A percentile compares a stretch with the other conserved stretches of the same genome.
Evolutionary conservation across 805 yeast genomes (phyloP).

Genomic region (Blastobotrys mokoenaii): DNA sequence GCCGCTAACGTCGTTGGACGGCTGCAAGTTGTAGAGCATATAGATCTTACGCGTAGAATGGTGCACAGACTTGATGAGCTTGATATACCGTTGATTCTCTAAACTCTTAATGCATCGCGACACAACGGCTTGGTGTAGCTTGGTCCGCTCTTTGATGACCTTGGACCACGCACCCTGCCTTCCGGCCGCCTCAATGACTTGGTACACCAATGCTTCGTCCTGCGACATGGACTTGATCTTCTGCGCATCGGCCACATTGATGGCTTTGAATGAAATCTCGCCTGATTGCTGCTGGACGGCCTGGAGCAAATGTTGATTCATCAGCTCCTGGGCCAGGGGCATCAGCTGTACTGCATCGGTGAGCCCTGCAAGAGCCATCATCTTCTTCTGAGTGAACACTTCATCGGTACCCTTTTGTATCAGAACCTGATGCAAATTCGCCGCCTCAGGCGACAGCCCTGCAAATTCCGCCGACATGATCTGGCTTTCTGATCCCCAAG

Average conservation of each 20-base stretch:
- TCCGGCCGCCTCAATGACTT: constrained; percentile 85
- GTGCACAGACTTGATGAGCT: constrained; percentile 80
- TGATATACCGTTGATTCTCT: constrained; percentile 76
- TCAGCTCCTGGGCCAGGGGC: constrained; percentile 37
- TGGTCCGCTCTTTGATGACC: constrained; percentile 79
- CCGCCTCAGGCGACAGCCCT: constrained; percentile 6
- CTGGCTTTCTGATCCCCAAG: background rate
- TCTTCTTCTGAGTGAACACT: constrained; percentile 59
- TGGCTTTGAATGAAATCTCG: constrained; percentile 65
- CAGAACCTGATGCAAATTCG: constrained; percentile 55
- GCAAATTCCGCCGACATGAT: constrained; percentile 30
- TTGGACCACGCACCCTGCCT: constrained; percentile 96
- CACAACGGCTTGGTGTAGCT: constrained; percentile 87
- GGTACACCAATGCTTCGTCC: constrained; percentile 87
- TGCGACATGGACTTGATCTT: constrained; percentile 69
- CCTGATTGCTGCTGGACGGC: constrained; percentile 57
- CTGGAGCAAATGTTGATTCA: constrained; percentile 54
- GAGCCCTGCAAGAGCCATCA: constrained; percentile 42
- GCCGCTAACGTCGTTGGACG: constrained; percentile 92
- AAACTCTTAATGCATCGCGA: constrained; percentile 69
- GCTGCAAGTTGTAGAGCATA: constrained; percentile 89
- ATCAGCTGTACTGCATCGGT: constrained; percentile 36
- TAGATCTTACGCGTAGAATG: constrained; percentile 92
- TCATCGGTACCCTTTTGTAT: constrained; percentile 30
- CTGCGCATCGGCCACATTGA: constrained; percentile 61